A percentile compares a stretch with the other conserved stretches of the same genome.
phyloP scores from a whole-genome alignment of 768 basidiomycete genomes.

The Naganishia antarctica region DNA sequence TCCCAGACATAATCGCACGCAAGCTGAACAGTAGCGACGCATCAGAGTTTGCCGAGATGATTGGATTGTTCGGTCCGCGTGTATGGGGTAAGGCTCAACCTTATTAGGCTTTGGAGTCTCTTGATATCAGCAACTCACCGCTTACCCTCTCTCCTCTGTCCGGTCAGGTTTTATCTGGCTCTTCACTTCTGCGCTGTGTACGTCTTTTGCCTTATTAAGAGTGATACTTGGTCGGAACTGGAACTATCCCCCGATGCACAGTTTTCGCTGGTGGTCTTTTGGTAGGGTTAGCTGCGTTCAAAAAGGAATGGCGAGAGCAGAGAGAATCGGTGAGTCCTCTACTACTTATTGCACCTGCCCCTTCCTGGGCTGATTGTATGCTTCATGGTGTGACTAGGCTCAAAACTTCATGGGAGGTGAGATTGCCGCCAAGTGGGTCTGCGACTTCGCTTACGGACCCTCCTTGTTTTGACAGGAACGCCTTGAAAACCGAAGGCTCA shows the following conservation, averaged over 20 bases:
- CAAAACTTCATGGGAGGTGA: constrained; percentile 18
- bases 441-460: not conserved
- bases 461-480: not conserved
- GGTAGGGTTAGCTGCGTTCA: constrained; percentile 47
- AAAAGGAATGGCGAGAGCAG: constrained; percentile 39
- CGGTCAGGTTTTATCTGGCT: constrained; percentile 47
- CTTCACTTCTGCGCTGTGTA: constrained; percentile 30
- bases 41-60: constrained; percentile 46
- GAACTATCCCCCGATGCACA: constrained; percentile 21
- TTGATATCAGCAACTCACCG: too few species aligned
- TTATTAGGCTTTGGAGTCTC: not conserved
- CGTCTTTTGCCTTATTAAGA: not conserved
- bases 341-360: too few species aligned
- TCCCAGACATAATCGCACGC: constrained; percentile 44
- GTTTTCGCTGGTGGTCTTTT: constrained; percentile 46
- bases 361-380: too few species aligned
- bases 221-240: too few species aligned
- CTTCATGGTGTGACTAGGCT: not conserved
- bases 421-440: too few species aligned
- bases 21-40: constrained; percentile 50
- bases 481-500: too few species aligned
- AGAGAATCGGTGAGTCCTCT: constrained; percentile 26
- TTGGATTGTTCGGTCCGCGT: constrained; percentile 46
- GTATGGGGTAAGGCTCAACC: constrained; percentile 45
- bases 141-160: not conserved